Percentiles rank a stretch among this genome's conserved stretches.
These are phyloP conservation scores for Fraxinus cuspidata DNA, from an alignment of 257 asterid genomes.

Conservation along the genomic window DNA sequence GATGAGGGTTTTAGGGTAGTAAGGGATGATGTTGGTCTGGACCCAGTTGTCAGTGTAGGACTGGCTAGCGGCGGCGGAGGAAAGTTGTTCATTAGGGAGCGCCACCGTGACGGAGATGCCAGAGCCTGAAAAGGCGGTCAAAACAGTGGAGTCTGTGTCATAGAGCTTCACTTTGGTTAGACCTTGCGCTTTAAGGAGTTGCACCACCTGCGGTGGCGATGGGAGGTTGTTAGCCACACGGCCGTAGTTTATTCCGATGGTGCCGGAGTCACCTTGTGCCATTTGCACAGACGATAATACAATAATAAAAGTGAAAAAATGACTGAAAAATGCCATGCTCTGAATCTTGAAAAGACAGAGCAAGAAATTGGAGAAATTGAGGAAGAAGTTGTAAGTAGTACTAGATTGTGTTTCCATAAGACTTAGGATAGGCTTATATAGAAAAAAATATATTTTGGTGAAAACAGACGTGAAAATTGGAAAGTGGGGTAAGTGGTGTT, in stretches of 20 bases:
- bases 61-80: constrained; percentile 53
- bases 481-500: not conserved
- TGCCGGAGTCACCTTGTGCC: constrained; percentile 27
- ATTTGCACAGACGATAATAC: not conserved
- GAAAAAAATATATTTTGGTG: not conserved
- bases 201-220: constrained; percentile 53
- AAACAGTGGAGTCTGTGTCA: constrained; percentile 63
- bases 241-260: constrained; percentile 68
- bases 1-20: constrained; percentile 49
- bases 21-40: constrained; percentile 43
- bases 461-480: not conserved
- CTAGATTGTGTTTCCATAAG: not conserved
- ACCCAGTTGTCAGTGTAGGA: constrained; percentile 62
- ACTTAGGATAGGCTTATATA: not conserved
- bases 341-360: constrained; percentile 1
- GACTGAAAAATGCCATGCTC: constrained; percentile 18
- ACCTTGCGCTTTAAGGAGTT: constrained; percentile 58
- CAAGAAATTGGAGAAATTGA: not conserved
- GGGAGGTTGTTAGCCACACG: constrained; percentile 75
- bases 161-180: constrained; percentile 54
- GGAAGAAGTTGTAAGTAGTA: not conserved
- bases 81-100: constrained; percentile 61
- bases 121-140: constrained; percentile 58
- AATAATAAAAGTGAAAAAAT: constrained; percentile 7
- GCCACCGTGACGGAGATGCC: constrained; percentile 57